Base-by-base conservation (phyloP, 441 rosid genomes). In the Mallotus japonicus region DNA sequence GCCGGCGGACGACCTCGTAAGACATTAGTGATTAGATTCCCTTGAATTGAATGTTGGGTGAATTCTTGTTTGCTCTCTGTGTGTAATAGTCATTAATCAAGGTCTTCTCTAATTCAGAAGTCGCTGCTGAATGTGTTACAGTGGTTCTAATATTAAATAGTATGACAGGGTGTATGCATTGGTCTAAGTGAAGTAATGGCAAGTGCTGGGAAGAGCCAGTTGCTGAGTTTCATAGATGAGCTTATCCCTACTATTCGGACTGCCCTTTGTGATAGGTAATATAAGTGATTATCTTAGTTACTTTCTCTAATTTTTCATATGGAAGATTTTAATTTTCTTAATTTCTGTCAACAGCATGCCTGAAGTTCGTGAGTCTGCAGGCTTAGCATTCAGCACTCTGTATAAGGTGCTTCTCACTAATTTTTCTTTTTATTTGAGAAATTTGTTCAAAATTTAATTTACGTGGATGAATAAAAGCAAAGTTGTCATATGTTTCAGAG, bases 101-200 rank as follows among this genome's bases (percentile, higher is more conserved):
- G 19, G 37, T 16, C 20, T 32, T 59, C 4, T 22, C 50, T 20
- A 0, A 8, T 58, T 24, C n/a, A 8, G 65, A 74, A 74, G 51
- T 8, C 12, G 6, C 14, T 20, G 42, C 22, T n/a, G 5, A 53
- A 0, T 54, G 11, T 66, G 55, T 17, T 47, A 2, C 11, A 12
- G 50, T 47, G 14, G 14, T 70, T 71, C 77, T 76, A 12, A 76
- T 67, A 49, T 65, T 17, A 49, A 73, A 68, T 82, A 70, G 71
- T 70, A 78, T 80, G 61, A 62, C 81, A 94, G 99, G 99, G 99
- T 70, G 99, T 96, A 19, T 96, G 99, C 90, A 90, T 87, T 84
- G 99, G 99, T 75, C 82, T 94, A 85, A 96, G 96, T 87, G 99
- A 96, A 85, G 99, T 96, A 79, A 96, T 96, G 99, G 98, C 89